Evolutionary conservation across 2,329 filamentous ascomycete species (phyloP).

Genomic region (Colletotrichum orbiculare): DNA sequence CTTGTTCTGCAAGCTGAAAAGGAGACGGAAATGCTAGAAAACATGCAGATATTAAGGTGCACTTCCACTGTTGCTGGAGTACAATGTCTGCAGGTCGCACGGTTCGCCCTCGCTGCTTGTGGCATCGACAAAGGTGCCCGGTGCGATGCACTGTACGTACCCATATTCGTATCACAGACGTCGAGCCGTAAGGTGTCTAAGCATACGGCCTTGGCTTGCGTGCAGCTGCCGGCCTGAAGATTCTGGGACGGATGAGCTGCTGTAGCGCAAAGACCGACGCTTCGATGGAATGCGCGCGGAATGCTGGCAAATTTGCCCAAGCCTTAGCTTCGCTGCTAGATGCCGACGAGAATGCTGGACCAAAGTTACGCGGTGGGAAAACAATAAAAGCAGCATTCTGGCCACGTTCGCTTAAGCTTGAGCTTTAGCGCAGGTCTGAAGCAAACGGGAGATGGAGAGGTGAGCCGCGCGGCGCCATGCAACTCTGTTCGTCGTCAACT

Average conservation of each 20-base stretch:
- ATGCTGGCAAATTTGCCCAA: slow-evolving; percentile 28
- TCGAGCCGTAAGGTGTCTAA: slow-evolving; percentile 18
- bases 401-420: slow-evolving; percentile 14
- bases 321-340: slow-evolving; percentile 22
- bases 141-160: slow-evolving; percentile 3
- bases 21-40: background rate
- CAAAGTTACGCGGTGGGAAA: slow-evolving; percentile 26
- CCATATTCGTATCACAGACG: slow-evolving; percentile 29
- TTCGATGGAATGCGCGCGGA: slow-evolving; percentile 30
- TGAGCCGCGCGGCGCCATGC: slow-evolving; percentile 18
- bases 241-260: slow-evolving; percentile 13
- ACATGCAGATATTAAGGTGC: background rate
- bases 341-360: slow-evolving; percentile 23
- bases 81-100: background rate
- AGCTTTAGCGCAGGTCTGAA: slow-evolving; percentile 22
- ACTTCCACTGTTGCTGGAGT: too few species aligned
- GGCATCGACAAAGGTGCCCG: too few species aligned
- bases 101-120: background rate
- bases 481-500: slow-evolving; percentile 3
- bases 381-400: slow-evolving; percentile 27
- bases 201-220: slow-evolving; percentile 15
- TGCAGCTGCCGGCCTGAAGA: slow-evolving; percentile 14
- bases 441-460: slow-evolving; percentile 17
- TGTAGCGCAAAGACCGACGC: slow-evolving; percentile 21
- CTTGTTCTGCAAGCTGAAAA: slow-evolving; percentile 1